Evolutionary conservation across 768 basidiomycete species (phyloP).

Genomic region (Leccinum olivaceopallidum): DNA sequence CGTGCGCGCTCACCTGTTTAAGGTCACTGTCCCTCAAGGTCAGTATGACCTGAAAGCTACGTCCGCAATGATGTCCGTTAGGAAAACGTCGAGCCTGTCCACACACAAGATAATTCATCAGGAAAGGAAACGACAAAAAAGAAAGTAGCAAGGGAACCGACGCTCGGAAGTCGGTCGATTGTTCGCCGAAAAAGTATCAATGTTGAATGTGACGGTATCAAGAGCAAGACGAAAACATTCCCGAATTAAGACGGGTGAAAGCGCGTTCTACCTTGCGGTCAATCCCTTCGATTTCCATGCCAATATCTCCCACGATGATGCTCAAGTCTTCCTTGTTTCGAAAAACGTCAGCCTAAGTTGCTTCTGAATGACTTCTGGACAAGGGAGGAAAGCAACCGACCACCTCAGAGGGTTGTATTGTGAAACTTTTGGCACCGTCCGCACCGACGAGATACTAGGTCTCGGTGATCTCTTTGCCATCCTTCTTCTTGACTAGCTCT

Average conservation of each 20-base stretch:
- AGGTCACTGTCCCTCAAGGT: constrained; percentile 10
- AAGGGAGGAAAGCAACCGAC: not conserved
- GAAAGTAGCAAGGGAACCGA: too few species aligned
- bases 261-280: constrained; percentile 11
- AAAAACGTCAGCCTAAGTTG: too few species aligned
- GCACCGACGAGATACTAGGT: constrained; percentile 40
- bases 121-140: too few species aligned
- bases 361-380: constrained; percentile 32
- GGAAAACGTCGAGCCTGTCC: constrained; percentile 8
- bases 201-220: constrained; percentile 5
- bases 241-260: not conserved
- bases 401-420: not conserved
- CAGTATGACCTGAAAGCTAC: constrained; percentile 9
- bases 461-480: constrained; percentile 28
- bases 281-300: constrained; percentile 22
- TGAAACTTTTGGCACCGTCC: constrained; percentile 39
- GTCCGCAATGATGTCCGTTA: constrained; percentile 6
- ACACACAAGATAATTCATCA: not conserved
- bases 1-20: constrained; percentile 14
- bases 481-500: constrained; percentile 30
- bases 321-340: too few species aligned
- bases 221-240: not conserved
- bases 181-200: constrained; percentile 22
- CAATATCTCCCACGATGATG: too few species aligned
- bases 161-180: constrained; percentile 4